Base-by-base conservation (phyloP, 768 basidiomycete genomes). In the Trametes cinnabarina region DNA sequence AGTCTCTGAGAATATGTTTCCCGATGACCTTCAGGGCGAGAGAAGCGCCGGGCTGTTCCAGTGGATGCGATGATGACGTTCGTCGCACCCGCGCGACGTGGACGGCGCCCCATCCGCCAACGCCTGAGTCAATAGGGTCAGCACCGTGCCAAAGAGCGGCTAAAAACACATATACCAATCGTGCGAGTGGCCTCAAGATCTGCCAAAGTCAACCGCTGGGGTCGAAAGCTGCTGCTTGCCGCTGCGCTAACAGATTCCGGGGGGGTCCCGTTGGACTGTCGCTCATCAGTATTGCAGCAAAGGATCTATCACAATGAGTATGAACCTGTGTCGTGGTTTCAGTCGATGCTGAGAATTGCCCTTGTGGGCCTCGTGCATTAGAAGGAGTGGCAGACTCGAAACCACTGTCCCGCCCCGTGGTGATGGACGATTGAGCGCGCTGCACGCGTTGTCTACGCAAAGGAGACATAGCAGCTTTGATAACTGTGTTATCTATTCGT, bases 1-100 rank as follows among this genome's bases (percentile, higher is more conserved):
- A 53, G 17, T 65, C 57, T 12, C 73, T 74, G 35, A 76, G 66
- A 4, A 64, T 54, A 22, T 69, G 69, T 63, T 79, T 79, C 28
- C 62, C 67, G 26, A 77, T 56, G 0, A 73, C 71, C 61, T 84
- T 83, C 52, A 85, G 46, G 5, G 82, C 82, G 46, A 81, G 79
- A 2, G 77, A 32, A n/a, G 72, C 63, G 22, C 71, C 71, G 2
- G 72, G 66, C 3, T 58, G 68, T 26, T 78, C 78, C n/a, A 73
- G 43, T n/a, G 54, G 62, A 53, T 76, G 71, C 0, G 26, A n/a
- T 10, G n/a, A 20, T 14, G n/a, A n/a, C 11, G 62, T 61, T 25
- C 70, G 64, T 53, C 64, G 68, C 1, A 71, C 69, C 6, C 74
- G 72, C 19, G 77, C 79, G 17, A 82, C 68, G 14, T 80, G 63